Evolutionary conservation across 108 stramenopile genomes (phyloP), one percentile per base, ranked within the genome.

Genomic region (Bacterosira constricta): DNA sequence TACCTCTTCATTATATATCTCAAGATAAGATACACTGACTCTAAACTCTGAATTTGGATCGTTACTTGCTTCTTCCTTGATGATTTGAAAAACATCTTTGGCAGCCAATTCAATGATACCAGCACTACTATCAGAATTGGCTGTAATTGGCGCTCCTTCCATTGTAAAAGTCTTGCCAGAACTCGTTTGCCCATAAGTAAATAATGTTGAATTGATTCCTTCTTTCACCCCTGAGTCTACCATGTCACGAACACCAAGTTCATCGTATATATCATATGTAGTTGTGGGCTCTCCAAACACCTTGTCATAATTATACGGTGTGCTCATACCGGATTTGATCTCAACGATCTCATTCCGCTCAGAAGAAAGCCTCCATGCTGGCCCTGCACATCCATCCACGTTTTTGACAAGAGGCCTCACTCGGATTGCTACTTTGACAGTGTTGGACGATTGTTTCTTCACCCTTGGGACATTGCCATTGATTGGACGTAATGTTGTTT

Each of bases 151-250:
- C n/a, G n/a, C n/a, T n/a, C 92, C 92, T 36, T 90, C 85, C 92
- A 96, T 94, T 2, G 95, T 95, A 58, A 73, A 92, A 1, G 93
- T 98, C 70, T 95, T 97, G 30, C 96, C 97, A 49, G 80, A 80
- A 2, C 86, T 87, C n/a, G 94, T 96, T 71, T 96, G 95, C 7
- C 95, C 95, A 67, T 97, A 96, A 8, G 94, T 94, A 55, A 96
- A 97, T 26, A 97, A 88, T 3, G 96, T 96, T 32, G 97, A 97
- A 74, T 99, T 99, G 66, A 96, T 85, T 47, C 97, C 98, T 32
- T 79, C 78, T 23, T 85, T 65, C 9, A 96, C 69, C 2, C 87
- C 97, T 5, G 86, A 83, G 0, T 60, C 49, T 9, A 99, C 97
- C 46, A 99, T 96, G 4, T 87, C 86, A 20, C 80, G 72, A 1